Percentiles rank a stretch among this genome's conserved stretches.
These are phyloP conservation scores for Juglanconis juglandina DNA, from an alignment of 2,329 filamentous ascomycete genomes.

Conservation along the genomic window DNA sequence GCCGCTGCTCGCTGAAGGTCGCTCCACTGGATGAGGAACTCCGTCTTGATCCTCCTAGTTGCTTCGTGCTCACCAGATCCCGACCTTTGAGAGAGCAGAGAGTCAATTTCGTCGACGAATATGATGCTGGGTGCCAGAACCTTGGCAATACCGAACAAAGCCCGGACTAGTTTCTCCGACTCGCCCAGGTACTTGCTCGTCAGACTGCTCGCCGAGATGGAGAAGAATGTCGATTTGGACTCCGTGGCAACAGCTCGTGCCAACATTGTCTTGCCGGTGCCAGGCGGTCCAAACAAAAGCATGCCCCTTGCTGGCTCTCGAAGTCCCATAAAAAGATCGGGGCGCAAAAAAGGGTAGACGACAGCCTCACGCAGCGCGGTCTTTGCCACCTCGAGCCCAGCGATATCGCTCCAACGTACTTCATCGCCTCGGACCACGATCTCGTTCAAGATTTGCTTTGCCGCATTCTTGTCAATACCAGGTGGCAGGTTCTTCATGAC, in stretches of 20 bases:
- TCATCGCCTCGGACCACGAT: slow-evolving; percentile 93
- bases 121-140: slow-evolving; percentile 90
- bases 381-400: slow-evolving; percentile 86
- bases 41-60: slow-evolving; percentile 90
- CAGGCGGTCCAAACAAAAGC: slow-evolving; percentile 92
- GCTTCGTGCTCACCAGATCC: slow-evolving; percentile 88
- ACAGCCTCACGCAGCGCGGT: slow-evolving; percentile 91
- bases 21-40: slow-evolving; percentile 97
- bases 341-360: slow-evolving; percentile 92
- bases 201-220: slow-evolving; percentile 88
- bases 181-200: slow-evolving; percentile 96
- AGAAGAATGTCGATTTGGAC: slow-evolving; percentile 92
- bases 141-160: slow-evolving; percentile 87
- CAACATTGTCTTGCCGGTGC: slow-evolving; percentile 98
- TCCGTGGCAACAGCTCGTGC: slow-evolving; percentile 93
- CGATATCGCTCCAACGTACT: slow-evolving; percentile 91
- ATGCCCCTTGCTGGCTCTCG: slow-evolving; percentile 92
- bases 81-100: slow-evolving; percentile 77
- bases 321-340: slow-evolving; percentile 92
- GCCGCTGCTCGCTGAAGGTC: slow-evolving; percentile 89
- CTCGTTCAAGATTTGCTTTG: slow-evolving; percentile 91
- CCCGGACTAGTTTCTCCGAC: slow-evolving; percentile 91
- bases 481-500: slow-evolving; percentile 76
- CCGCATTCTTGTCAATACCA: slow-evolving; percentile 77
- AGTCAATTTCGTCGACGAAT: slow-evolving; percentile 98